Conservation (phyloP, 495 filamentous ascomycete species). For the Cenococcum geophilum region DNA sequence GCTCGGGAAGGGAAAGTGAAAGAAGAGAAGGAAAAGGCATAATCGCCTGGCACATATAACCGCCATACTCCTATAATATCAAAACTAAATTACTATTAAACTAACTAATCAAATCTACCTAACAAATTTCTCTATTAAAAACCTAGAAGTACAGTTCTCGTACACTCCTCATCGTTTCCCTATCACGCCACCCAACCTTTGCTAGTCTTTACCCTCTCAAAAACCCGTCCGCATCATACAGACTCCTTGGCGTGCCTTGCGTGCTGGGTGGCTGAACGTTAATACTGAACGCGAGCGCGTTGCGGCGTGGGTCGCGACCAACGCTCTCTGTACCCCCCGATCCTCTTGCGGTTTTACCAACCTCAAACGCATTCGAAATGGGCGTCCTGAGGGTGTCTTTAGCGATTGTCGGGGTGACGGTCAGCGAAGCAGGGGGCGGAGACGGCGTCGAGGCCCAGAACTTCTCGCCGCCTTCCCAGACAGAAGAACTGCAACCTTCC, state of each 20-base stretch:
- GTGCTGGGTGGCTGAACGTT: slow-evolving; percentile 17
- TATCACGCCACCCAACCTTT: not conserved
- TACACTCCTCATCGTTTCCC: no score
- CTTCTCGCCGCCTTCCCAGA: slow-evolving; percentile 28
- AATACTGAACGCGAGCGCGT: slow-evolving; percentile 1
- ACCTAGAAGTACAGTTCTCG: no score
- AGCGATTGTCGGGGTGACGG: not conserved
- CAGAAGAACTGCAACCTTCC: slow-evolving; percentile 12
- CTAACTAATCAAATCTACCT: no score
- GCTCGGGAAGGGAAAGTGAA: not conserved
- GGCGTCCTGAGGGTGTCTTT: slow-evolving; percentile 13
- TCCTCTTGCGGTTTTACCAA: slow-evolving; percentile 11
- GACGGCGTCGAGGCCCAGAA: slow-evolving; percentile 26
- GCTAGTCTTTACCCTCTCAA: slow-evolving; percentile 5
- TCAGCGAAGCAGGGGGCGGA: not conserved
- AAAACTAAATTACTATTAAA: no score
- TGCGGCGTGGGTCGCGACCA: no score
- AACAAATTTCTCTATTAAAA: no score
- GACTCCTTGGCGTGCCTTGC: slow-evolving; percentile 25
- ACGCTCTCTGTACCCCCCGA: not conserved
- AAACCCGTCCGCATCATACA: slow-evolving; percentile 31
- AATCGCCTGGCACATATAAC: no score
- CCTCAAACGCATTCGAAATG: not conserved
- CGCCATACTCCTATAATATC: no score
- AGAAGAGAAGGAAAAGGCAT: not conserved